Evolutionary conservation across 192 early-diverging fungal genomes (phyloP).

Genomic region (Backusella circina): DNA sequence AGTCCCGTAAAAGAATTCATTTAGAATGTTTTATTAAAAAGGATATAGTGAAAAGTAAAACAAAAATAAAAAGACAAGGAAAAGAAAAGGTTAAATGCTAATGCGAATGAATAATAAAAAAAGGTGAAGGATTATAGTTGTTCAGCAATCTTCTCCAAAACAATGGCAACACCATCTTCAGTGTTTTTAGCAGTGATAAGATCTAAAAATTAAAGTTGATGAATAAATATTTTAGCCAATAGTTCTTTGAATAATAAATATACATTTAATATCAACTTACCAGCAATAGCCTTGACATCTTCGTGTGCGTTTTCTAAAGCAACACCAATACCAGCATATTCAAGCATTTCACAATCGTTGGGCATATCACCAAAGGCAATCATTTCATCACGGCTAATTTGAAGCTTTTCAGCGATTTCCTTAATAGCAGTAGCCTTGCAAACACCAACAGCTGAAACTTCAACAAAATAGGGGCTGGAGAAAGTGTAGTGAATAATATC

Average conservation of each 20-base stretch:
- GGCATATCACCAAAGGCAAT: conserved; percentile 50
- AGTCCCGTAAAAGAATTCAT: neutral
- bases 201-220: conserved; percentile 9
- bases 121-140: neutral
- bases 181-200: conserved; percentile 33
- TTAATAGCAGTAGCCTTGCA: conserved; percentile 40
- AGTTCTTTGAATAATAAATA: too few relatives aligned
- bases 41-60: neutral
- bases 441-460: conserved; percentile 42
- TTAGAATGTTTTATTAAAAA: neutral
- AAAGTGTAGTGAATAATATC: conserved; percentile 21
- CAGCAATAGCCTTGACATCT: conserved; percentile 19
- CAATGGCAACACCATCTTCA: conserved; percentile 38
- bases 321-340: conserved; percentile 36
- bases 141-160: conserved; percentile 19
- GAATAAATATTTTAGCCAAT: neutral
- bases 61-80: neutral
- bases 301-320: conserved; percentile 26
- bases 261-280: neutral
- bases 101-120: neutral
- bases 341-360: conserved; percentile 49
- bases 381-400: conserved; percentile 16
- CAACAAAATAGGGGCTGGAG: conserved; percentile 37
- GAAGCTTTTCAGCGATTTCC: conserved; percentile 26
- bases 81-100: neutral